Conservation (phyloP, 1,284 basidiomycete species). For the Athelia sp. region DNA sequence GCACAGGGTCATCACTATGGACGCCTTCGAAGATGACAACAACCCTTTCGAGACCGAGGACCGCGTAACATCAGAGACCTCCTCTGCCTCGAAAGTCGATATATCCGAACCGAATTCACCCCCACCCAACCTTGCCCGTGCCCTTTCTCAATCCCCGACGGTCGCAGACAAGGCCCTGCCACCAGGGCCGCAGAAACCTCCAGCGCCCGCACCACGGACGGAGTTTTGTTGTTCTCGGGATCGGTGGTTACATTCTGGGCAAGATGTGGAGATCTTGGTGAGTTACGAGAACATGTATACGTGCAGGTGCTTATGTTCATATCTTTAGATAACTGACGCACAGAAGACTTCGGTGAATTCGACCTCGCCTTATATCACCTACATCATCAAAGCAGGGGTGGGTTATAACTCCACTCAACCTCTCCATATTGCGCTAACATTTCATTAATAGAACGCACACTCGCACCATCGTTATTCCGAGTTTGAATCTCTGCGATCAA, state of each 20-base stretch:
- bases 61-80: not conserved
- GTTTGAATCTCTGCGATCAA: conserved; percentile 89
- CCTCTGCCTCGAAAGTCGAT: not conserved
- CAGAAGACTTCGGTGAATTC: conserved; percentile 90
- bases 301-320: conserved; percentile 1
- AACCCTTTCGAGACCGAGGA: not conserved
- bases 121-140: not conserved
- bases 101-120: not conserved
- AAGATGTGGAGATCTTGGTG: conserved; percentile 75
- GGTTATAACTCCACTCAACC: conserved; percentile 21
- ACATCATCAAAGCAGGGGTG: conserved; percentile 90
- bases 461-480: conserved; percentile 93
- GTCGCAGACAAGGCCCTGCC: not conserved
- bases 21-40: not conserved
- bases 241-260: conserved; percentile 71
- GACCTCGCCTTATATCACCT: conserved; percentile 88
- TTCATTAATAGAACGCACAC: conserved; percentile 62
- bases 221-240: conserved; percentile 75
- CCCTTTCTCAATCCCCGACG: not conserved
- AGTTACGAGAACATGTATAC: conserved; percentile 21
- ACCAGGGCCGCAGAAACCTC: not conserved
- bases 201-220: conserved; percentile 44
- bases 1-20: not conserved
- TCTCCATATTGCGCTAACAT: conserved; percentile 7
- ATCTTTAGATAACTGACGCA: conserved; percentile 81